phyloP scores from a whole-genome alignment of 176 grass and related monocot genomes.

The Aegilops tauschii region DNA sequence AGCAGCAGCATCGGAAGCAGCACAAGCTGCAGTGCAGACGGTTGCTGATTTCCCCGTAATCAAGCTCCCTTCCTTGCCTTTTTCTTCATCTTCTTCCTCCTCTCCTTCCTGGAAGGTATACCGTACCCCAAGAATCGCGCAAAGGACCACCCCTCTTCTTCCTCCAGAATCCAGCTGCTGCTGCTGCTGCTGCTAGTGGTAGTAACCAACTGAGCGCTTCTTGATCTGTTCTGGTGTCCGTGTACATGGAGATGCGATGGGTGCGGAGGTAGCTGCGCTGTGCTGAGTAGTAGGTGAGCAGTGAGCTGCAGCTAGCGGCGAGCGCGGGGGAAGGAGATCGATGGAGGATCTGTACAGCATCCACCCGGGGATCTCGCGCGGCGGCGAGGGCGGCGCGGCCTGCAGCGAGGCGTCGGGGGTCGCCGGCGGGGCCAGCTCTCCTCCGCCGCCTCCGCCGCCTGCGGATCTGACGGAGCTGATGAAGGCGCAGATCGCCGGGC shows the following conservation, averaged over 20 bases:
- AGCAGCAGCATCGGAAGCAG: neutral
- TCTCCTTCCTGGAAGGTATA: conserved; percentile 11
- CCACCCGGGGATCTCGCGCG: conserved; percentile 37
- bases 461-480: conserved; percentile 82
- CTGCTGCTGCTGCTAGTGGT: neutral
- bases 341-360: conserved; percentile 6
- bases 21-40: conserved; percentile 48
- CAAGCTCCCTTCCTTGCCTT: neutral
- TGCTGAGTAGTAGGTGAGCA: neutral
- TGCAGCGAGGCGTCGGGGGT: conserved; percentile 41
- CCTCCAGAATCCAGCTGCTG: neutral
- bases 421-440: conserved; percentile 1
- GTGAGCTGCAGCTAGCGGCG: conserved; percentile 2
- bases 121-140: neutral
- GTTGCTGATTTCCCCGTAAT: conserved; percentile 34
- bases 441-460: neutral
- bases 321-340: neutral
- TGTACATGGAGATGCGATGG: conserved; percentile 25
- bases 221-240: neutral
- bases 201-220: neutral
- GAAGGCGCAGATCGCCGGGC: conserved; percentile 94
- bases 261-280: neutral
- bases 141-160: neutral
- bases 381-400: conserved; percentile 27
- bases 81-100: neutral